phyloP scores from a whole-genome alignment of 176 grass and related monocot species.

The Hordeum marinum region DNA sequence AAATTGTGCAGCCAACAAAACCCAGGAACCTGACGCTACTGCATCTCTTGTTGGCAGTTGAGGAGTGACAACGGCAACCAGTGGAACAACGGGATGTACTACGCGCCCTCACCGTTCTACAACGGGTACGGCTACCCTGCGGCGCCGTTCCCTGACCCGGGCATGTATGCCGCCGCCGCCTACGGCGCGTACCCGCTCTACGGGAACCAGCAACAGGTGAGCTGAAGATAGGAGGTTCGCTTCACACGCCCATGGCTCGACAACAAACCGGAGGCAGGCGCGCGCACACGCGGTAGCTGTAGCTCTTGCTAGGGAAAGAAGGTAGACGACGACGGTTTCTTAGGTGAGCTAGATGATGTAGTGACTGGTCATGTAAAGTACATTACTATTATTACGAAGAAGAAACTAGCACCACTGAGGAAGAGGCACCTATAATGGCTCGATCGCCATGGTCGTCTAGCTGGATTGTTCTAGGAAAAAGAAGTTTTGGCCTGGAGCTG shows the following conservation, averaged over 20 bases:
- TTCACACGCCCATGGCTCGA: neutral
- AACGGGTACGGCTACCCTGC: slow-evolving; percentile 78
- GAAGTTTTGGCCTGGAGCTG: slow-evolving; percentile 43
- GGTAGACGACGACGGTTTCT: slow-evolving; percentile 38
- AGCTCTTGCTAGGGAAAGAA: slow-evolving; percentile 41
- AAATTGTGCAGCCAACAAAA: neutral
- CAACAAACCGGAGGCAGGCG: neutral
- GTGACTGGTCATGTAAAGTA: slow-evolving; percentile 59
- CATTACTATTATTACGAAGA: slow-evolving; percentile 27
- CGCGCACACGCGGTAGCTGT: slow-evolving; percentile 30
- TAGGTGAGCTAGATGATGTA: slow-evolving; percentile 74
- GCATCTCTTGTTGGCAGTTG: slow-evolving; percentile 26
- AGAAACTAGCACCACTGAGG: slow-evolving; percentile 26
- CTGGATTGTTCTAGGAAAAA: slow-evolving; percentile 23
- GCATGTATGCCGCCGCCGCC: slow-evolving; percentile 70
- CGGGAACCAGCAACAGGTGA: slow-evolving; percentile 87
- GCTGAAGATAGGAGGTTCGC: slow-evolving; percentile 30
- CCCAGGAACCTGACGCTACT: neutral
- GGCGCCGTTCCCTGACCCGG: slow-evolving; percentile 72
- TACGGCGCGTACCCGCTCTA: slow-evolving; percentile 84
- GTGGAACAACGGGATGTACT: slow-evolving; percentile 91
- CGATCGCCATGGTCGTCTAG: slow-evolving; percentile 22
- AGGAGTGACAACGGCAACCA: slow-evolving; percentile 65
- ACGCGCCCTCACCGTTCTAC: slow-evolving; percentile 63
- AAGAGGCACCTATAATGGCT: slow-evolving; percentile 11